Percentiles rank a stretch among this genome's conserved stretches.
Evolutionary conservation across 176 grass and related monocot genomes (phyloP).

Genomic region (Zea luxurians): DNA sequence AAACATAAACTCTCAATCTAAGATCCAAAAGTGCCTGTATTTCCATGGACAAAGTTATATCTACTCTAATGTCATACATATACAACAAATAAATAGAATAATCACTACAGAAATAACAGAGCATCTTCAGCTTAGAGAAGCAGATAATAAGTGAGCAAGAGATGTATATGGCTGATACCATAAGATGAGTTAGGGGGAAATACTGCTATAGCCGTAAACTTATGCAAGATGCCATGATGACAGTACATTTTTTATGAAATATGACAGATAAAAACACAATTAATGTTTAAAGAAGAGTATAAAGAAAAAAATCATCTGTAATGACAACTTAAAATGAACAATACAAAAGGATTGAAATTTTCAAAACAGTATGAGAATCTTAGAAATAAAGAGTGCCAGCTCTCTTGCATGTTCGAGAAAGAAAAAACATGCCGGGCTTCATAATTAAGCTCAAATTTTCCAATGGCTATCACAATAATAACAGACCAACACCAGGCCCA

Average conservation of each 20-base stretch:
- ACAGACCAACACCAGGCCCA: slow-evolving; percentile 9
- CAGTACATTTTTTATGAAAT: not conserved
- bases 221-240: not conserved
- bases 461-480: slow-evolving; percentile 1
- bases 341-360: slow-evolving; percentile 8
- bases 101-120: slow-evolving; percentile 11
- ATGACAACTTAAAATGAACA: slow-evolving; percentile 5
- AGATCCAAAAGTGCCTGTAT: slow-evolving; percentile 14
- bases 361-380: slow-evolving; percentile 10
- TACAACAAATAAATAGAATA: slow-evolving; percentile 32
- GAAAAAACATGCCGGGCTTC: not conserved
- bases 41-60: not conserved
- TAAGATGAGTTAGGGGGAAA: not conserved
- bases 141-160: slow-evolving; percentile 18
- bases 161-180: not conserved
- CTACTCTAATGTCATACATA: slow-evolving; percentile 8
- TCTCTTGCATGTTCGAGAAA: not conserved
- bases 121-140: slow-evolving; percentile 18
- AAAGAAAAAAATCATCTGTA: not conserved
- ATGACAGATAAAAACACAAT: slow-evolving; percentile 20
- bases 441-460: not conserved
- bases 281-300: slow-evolving; percentile 4
- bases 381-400: not conserved
- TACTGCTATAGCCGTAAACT: not conserved
- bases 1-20: slow-evolving; percentile 11